These are phyloP conservation scores for Pseudogymnoascus sp. DNA, from an alignment of 2,329 filamentous ascomycete species.

Conservation along the genomic window DNA sequence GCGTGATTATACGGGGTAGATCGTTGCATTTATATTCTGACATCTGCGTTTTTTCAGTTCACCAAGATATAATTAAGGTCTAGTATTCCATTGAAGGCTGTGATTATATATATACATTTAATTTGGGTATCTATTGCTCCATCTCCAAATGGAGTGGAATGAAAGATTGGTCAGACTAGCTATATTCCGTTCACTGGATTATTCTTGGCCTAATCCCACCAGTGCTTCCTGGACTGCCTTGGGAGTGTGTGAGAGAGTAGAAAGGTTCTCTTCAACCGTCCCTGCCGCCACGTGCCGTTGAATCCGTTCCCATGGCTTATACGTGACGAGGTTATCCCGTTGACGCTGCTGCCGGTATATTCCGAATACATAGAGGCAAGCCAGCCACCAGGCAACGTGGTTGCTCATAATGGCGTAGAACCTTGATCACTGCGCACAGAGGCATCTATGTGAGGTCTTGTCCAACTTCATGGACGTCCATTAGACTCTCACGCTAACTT, in stretches of 20 bases:
- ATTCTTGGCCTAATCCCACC: neutral
- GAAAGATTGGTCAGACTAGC: neutral
- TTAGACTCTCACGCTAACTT: slow-evolving; percentile 40
- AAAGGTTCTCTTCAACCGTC: neutral
- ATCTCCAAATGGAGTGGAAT: neutral
- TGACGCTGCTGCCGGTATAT: neutral
- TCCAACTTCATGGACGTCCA: neutral
- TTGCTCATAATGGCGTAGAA: neutral
- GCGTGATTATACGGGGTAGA: neutral
- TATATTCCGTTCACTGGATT: neutral
- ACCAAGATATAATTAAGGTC: neutral
- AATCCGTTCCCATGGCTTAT: neutral
- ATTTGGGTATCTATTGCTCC: neutral
- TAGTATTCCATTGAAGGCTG: neutral
- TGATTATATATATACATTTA: neutral
- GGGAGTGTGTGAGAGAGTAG: neutral
- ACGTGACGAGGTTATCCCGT: neutral
- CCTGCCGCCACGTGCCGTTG: neutral
- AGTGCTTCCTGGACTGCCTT: neutral
- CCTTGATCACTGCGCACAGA: neutral
- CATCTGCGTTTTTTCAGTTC: neutral
- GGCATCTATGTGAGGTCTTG: neutral
- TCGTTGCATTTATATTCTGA: neutral
- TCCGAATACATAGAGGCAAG: neutral
- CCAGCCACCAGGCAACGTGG: neutral